A percentile compares a stretch with the other conserved stretches of the same genome.
phyloP scores from a whole-genome alignment of 1,284 basidiomycete genomes.

The Tilletia horrida region DNA sequence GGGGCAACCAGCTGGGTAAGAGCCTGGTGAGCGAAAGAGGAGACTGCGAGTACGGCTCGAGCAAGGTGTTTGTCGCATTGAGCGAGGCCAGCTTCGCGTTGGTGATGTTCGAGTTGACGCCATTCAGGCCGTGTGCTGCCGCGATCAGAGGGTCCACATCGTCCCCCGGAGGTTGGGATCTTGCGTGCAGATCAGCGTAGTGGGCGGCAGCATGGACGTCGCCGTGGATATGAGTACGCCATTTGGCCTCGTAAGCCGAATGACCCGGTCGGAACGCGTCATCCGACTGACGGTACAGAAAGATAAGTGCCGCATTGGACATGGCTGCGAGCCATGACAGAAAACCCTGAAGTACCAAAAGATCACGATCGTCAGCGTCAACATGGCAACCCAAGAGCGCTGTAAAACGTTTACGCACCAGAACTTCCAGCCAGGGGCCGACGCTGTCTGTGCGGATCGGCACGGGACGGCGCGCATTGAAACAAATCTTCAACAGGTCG shows the following conservation, averaged over 20 bases:
- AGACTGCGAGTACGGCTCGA: conserved; percentile 21
- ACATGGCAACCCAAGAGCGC: neutral
- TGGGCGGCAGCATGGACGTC: neutral
- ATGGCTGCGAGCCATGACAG: conserved; percentile 43
- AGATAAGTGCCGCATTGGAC: conserved; percentile 42
- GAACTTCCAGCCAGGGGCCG: conserved; percentile 85
- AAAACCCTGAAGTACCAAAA: conserved; percentile 19
- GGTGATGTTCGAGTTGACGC: conserved; percentile 7
- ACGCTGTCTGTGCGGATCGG: conserved; percentile 83
- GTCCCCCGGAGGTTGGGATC: neutral
- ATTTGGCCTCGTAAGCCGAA: conserved; percentile 34
- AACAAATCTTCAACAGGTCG: conserved; percentile 90
- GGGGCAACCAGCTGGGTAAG: conserved; percentile 33
- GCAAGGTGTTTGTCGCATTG: neutral
- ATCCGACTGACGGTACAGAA: conserved; percentile 40
- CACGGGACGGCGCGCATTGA: conserved; percentile 78
- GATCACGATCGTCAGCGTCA: neutral
- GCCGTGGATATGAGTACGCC: conserved; percentile 37
- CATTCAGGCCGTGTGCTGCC: neutral
- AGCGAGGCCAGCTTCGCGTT: neutral
- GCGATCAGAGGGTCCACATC: conserved; percentile 15
- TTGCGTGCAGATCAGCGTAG: conserved; percentile 2
- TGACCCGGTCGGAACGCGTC: conserved; percentile 30
- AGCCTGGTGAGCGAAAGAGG: conserved; percentile 32
- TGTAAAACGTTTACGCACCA: conserved; percentile 57